These are phyloP conservation scores for Irpex sp. DNA, from an alignment of 1,284 basidiomycete genomes.

Conservation along the genomic window DNA sequence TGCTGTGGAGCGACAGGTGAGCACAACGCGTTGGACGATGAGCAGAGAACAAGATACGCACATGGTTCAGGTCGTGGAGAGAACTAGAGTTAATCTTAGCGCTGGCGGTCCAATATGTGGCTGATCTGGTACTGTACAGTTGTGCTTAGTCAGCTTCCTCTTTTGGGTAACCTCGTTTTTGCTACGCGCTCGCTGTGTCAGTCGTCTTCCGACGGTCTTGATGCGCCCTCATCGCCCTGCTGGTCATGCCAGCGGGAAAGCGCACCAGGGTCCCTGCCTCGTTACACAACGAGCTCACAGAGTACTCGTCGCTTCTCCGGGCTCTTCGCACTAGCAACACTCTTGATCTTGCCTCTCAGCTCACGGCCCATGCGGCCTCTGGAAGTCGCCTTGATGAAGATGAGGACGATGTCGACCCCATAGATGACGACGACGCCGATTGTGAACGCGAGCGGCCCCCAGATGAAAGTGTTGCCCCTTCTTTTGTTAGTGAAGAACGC, in stretches of 20 bases:
- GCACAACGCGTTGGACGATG: constrained; percentile 7
- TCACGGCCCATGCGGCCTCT: constrained; percentile 23
- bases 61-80: constrained; percentile 30
- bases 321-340: constrained; percentile 49
- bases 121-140: constrained; percentile 44
- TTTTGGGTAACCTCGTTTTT: constrained; percentile 5
- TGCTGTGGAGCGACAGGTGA: constrained; percentile 33
- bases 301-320: constrained; percentile 61
- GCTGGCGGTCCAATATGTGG: constrained; percentile 20
- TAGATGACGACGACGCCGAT: neutral
- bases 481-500: neutral
- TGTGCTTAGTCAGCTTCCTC: constrained; percentile 29
- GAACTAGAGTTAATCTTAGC: constrained; percentile 19
- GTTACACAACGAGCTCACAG: constrained; percentile 55
- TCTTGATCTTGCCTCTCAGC: constrained; percentile 51
- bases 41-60: constrained; percentile 18
- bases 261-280: constrained; percentile 43
- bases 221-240: neutral
- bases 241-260: constrained; percentile 32
- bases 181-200: neutral
- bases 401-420: constrained; percentile 7
- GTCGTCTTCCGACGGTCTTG: constrained; percentile 9
- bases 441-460: neutral
- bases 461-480: neutral
- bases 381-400: neutral